A percentile compares a stretch with the other conserved stretches of the same genome.
These are phyloP conservation scores for Fusarium scirpi DNA, from an alignment of 2,329 filamentous ascomycete species.

Conservation along the genomic window DNA sequence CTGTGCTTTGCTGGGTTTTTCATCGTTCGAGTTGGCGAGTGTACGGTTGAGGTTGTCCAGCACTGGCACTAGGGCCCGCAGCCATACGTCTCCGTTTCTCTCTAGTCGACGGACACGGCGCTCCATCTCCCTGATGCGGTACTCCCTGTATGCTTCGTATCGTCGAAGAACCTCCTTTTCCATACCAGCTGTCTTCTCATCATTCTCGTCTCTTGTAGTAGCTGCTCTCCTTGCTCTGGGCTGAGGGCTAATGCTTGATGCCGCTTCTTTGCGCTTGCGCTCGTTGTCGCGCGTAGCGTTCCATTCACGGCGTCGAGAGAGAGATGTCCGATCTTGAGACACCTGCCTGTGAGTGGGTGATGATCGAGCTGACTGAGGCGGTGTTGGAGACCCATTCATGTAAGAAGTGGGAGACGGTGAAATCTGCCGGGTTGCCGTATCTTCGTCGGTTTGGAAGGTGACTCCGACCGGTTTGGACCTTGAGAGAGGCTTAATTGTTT, in stretches of 20 bases:
- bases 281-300: slow-evolving; percentile 48
- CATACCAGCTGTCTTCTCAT: slow-evolving; percentile 38
- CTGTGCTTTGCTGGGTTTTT: slow-evolving; percentile 32
- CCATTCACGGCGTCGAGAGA: slow-evolving; percentile 53
- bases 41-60: slow-evolving; percentile 58
- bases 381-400: slow-evolving; percentile 45
- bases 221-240: slow-evolving; percentile 37
- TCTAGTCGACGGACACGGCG: slow-evolving; percentile 60
- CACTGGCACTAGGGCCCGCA: slow-evolving; percentile 59
- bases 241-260: slow-evolving; percentile 33
- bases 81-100: slow-evolving; percentile 60
- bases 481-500: slow-evolving; percentile 4
- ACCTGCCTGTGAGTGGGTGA: slow-evolving; percentile 45
- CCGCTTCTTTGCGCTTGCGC: slow-evolving; percentile 41
- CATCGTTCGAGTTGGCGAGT: slow-evolving; percentile 43
- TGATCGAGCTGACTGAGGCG: slow-evolving; percentile 48
- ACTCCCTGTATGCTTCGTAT: slow-evolving; percentile 57
- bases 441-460: not conserved
- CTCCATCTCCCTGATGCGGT: slow-evolving; percentile 61
- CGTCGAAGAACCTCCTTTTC: slow-evolving; percentile 54
- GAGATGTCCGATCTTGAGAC: slow-evolving; percentile 47
- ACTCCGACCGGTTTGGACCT: slow-evolving; percentile 14
- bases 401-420: slow-evolving; percentile 23
- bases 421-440: slow-evolving; percentile 10
- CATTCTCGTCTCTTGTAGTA: slow-evolving; percentile 42